Percentiles rank a stretch among this genome's conserved stretches.
Evolutionary conservation across 2,329 filamentous ascomycete genomes (phyloP).

Genomic region (Ceratocystis colombiana): DNA sequence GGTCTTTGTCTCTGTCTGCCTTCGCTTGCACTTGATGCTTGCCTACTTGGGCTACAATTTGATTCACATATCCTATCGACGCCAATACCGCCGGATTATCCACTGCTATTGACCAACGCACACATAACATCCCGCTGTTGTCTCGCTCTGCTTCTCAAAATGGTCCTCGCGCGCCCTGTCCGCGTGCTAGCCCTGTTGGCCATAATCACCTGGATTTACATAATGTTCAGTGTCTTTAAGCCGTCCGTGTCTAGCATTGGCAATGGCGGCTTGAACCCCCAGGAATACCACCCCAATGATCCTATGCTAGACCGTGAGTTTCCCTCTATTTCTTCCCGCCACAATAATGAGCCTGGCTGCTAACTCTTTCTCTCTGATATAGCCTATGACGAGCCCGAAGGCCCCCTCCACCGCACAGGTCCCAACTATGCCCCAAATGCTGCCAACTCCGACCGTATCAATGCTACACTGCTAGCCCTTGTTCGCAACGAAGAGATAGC

Average conservation of each 20-base stretch:
- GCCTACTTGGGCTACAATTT: neutral
- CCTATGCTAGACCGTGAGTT: constrained; percentile 75
- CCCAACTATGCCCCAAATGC: constrained; percentile 70
- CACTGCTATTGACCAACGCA: neutral
- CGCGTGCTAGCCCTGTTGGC: constrained; percentile 65
- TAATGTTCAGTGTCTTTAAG: constrained; percentile 65
- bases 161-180: constrained; percentile 80
- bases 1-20: too few species aligned
- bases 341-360: constrained; percentile 5
- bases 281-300: constrained; percentile 59
- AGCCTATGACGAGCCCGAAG: constrained; percentile 79
- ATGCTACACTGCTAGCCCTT: constrained; percentile 82
- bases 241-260: constrained; percentile 40
- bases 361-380: constrained; percentile 8
- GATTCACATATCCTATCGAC: too few species aligned
- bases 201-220: constrained; percentile 63
- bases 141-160: constrained; percentile 35
- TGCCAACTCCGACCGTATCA: constrained; percentile 69
- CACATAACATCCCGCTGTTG: neutral
- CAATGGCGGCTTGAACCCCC: constrained; percentile 26
- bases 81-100: too few species aligned
- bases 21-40: neutral
- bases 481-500: constrained; percentile 85
- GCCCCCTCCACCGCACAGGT: constrained; percentile 60
- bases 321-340: neutral